Evolutionary conservation across 2,329 filamentous ascomycete genomes (phyloP).

Genomic region (Phyllosticta citriasiana): DNA sequence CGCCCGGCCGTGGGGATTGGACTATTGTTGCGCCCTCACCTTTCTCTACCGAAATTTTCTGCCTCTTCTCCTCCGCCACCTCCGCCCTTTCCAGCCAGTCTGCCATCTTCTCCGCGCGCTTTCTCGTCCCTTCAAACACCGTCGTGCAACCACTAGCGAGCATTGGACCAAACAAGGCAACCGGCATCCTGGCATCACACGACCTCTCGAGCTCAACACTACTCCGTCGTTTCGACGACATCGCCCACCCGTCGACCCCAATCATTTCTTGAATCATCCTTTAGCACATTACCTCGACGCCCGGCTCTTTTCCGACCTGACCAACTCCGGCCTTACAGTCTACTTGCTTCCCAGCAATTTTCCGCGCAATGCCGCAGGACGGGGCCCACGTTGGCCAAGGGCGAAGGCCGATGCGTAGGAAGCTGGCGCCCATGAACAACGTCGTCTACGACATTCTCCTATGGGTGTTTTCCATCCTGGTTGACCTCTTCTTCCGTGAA

Average conservation of each 20-base stretch:
- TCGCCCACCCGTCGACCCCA: neutral
- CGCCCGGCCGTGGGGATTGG: neutral
- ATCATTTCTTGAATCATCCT: neutral
- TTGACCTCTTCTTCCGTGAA: conserved; percentile 96
- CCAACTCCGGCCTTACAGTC: neutral
- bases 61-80: neutral
- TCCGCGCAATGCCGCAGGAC: conserved; percentile 5
- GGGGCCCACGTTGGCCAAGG: neutral
- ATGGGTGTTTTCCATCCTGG: conserved; percentile 68
- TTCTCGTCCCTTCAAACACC: neutral
- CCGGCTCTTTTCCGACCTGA: neutral
- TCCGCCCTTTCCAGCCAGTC: neutral
- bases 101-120: neutral
- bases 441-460: conserved; percentile 29
- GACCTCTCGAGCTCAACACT: conserved; percentile 5
- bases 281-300: neutral
- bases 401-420: neutral
- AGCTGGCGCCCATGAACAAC: conserved; percentile 11
- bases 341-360: neutral
- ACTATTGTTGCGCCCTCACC: neutral
- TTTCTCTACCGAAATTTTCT: neutral
- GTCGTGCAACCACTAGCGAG: neutral
- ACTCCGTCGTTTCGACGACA: neutral
- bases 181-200: conserved; percentile 4
- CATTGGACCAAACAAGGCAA: neutral